These are phyloP conservation scores for Aureobasidium sp. DNA, from an alignment of 2,329 filamentous ascomycete species.

Conservation along the genomic window DNA sequence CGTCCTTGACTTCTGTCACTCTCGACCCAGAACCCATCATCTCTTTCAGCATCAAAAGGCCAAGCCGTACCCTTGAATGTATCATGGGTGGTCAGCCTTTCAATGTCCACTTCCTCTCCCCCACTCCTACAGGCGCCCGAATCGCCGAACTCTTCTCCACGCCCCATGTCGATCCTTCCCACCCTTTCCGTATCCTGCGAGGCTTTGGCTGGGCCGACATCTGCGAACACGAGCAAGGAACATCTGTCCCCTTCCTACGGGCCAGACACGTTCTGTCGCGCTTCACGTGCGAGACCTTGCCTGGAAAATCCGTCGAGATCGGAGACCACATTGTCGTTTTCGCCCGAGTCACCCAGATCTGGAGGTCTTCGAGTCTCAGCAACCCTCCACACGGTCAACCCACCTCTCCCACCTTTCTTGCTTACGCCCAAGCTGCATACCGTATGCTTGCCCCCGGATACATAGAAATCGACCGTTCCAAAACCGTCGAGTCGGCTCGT, in stretches of 20 bases:
- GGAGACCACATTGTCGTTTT: constrained; percentile 44
- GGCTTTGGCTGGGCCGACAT: neutral
- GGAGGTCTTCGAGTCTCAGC: neutral
- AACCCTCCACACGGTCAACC: neutral
- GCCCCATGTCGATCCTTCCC: constrained; percentile 19
- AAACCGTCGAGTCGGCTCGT: neutral
- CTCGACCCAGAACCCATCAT: constrained; percentile 49
- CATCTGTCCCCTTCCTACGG: neutral
- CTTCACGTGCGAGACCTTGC: constrained; percentile 31
- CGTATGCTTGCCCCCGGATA: neutral
- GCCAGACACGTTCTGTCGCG: constrained; percentile 21
- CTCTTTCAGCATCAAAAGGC: constrained; percentile 54
- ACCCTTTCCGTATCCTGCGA: constrained; percentile 20
- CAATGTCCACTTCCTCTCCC: constrained; percentile 44
- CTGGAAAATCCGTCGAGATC: constrained; percentile 33
- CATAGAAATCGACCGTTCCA: neutral
- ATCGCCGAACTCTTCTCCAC: constrained; percentile 29
- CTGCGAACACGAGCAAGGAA: neutral
- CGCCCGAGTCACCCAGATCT: constrained; percentile 30
- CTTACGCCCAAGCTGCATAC: neutral
- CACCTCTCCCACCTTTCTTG: neutral
- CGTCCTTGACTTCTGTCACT: constrained; percentile 54
- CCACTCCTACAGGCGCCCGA: constrained; percentile 24
- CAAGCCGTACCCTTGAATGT: constrained; percentile 50
- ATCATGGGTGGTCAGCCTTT: constrained; percentile 40